These are phyloP conservation scores for Circinella umbellata DNA, from an alignment of 371 early-diverging fungal genomes.

Conservation along the genomic window DNA sequence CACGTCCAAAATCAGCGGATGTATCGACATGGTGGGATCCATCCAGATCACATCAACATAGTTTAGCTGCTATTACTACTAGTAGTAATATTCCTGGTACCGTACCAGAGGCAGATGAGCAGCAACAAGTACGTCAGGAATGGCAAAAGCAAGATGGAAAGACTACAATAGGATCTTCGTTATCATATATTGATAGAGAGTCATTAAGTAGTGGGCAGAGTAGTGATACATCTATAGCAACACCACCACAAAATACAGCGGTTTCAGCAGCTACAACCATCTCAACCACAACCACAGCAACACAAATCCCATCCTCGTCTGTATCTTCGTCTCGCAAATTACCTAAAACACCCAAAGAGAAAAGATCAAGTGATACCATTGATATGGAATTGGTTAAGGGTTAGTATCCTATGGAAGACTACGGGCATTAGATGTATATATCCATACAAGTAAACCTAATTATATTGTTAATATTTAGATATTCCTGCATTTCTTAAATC, in stretches of 20 bases:
- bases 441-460: no score
- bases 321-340: slow-evolving; percentile 19
- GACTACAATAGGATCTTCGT: background rate
- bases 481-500: slow-evolving; percentile 89
- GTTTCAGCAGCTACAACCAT: background rate
- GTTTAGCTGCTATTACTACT: background rate
- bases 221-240: background rate
- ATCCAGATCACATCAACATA: slow-evolving; percentile 7
- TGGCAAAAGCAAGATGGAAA: background rate
- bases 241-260: slow-evolving; percentile 3
- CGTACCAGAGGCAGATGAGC: slow-evolving; percentile 27
- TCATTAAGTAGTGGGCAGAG: slow-evolving; percentile 9
- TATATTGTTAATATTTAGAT: slow-evolving; percentile 50
- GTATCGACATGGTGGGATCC: slow-evolving; percentile 43
- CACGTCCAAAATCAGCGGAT: slow-evolving; percentile 68
- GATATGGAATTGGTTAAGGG: slow-evolving; percentile 77
- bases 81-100: slow-evolving; percentile 44
- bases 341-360: slow-evolving; percentile 55
- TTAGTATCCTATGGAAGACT: slow-evolving; percentile 21
- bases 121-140: background rate
- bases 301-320: slow-evolving; percentile 19
- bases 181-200: slow-evolving; percentile 8
- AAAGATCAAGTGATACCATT: slow-evolving; percentile 71
- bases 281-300: background rate
- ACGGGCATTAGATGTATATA: no score